A percentile compares a stretch with the other conserved stretches of the same genome.
phyloP scores from a whole-genome alignment of 768 basidiomycete genomes.

The Fistulinella prunicolor region DNA sequence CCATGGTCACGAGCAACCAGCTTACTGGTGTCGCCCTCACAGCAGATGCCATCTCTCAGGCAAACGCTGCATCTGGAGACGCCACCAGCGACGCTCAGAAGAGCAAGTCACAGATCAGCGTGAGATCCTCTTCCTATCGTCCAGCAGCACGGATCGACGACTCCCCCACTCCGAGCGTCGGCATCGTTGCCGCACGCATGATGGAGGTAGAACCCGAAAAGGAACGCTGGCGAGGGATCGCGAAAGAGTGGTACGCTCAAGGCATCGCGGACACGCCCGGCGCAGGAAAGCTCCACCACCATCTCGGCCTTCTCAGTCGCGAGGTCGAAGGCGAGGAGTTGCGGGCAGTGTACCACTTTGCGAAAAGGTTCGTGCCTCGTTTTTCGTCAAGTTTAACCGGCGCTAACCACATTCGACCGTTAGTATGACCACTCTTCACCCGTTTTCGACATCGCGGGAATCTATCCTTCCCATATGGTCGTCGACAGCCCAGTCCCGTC shows the following conservation, averaged over 20 bases:
- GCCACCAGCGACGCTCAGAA: conserved; percentile 29
- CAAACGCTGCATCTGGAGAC: conserved; percentile 31
- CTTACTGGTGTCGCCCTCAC: conserved; percentile 48
- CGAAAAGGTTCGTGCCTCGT: conserved; percentile 69
- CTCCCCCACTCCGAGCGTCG: conserved; percentile 74
- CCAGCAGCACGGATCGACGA: conserved; percentile 59
- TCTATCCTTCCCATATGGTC: conserved; percentile 90
- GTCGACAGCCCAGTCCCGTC: conserved; percentile 54
- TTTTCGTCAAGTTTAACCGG: background rate
- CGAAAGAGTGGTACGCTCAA: conserved; percentile 88
- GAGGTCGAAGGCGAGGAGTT: conserved; percentile 83
- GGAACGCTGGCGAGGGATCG: conserved; percentile 87
- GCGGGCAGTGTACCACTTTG: conserved; percentile 87
- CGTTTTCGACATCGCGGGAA: conserved; percentile 85
- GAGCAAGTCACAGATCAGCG: conserved; percentile 33
- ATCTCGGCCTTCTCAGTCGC: conserved; percentile 82
- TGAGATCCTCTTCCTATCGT: conserved; percentile 40
- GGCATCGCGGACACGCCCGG: conserved; percentile 89
- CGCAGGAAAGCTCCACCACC: conserved; percentile 92
- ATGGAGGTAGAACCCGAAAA: conserved; percentile 89
- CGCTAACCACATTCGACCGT: conserved; percentile 6
- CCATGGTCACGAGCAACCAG: conserved; percentile 59
- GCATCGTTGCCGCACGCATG: conserved; percentile 74
- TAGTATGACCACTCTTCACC: conserved; percentile 90
- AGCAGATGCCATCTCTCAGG: conserved; percentile 52